These are phyloP conservation scores for Sordariomycetes sp. DNA, from an alignment of 2,329 filamentous ascomycete genomes.

Conservation along the genomic window DNA sequence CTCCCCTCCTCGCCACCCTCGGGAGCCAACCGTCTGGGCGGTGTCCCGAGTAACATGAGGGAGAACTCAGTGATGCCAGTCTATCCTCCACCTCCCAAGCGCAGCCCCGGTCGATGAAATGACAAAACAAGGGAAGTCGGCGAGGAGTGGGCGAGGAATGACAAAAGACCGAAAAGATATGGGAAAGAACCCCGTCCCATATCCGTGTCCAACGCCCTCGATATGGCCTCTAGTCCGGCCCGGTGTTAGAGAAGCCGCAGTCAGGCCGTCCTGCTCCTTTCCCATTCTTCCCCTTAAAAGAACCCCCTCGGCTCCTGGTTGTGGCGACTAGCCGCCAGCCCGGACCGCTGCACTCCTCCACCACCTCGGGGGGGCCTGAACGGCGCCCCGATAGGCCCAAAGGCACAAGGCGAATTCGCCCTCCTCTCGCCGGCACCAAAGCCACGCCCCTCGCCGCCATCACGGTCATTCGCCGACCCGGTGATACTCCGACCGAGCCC, in stretches of 20 bases:
- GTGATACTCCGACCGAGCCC: too few species aligned
- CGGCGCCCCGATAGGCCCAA: conserved; percentile 17
- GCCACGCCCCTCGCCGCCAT: background rate
- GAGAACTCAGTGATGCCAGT: background rate
- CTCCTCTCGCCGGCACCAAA: background rate
- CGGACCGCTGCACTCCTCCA: background rate
- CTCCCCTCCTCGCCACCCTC: background rate
- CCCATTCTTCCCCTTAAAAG: background rate
- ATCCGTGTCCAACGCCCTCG: background rate
- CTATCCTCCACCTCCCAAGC: background rate
- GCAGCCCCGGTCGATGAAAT: background rate
- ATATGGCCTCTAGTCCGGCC: background rate
- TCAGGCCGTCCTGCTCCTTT: background rate
- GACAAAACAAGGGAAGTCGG: background rate
- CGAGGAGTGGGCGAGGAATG: background rate
- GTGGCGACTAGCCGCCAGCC: background rate
- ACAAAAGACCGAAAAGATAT: background rate
- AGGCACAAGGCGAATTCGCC: conserved; percentile 12
- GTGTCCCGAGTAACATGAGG: background rate
- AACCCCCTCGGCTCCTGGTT: background rate
- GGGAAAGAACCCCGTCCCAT: background rate
- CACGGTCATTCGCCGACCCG: background rate
- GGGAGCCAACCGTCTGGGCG: background rate
- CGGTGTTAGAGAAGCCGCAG: background rate
- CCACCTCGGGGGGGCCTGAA: background rate